A percentile compares a stretch with the other conserved stretches of the same genome.
Conservation (phyloP, 129 eudicot genomes). For the Tagetes patula region DNA sequence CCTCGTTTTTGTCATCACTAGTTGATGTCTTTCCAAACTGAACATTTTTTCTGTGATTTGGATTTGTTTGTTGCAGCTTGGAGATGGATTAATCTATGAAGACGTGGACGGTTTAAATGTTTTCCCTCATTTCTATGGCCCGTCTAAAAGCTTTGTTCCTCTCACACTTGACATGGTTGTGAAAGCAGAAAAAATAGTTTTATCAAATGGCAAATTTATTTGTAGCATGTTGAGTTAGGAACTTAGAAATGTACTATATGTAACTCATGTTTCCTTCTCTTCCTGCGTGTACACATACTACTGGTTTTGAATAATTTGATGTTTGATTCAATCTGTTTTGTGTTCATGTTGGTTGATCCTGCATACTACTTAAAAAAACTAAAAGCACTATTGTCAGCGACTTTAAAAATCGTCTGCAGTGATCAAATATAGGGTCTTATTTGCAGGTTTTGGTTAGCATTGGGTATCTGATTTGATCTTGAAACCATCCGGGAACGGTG, state of each 20-base stretch:
- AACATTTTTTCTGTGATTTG: conserved; percentile 1
- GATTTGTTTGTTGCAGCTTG: conserved; percentile 55
- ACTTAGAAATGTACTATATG: neutral
- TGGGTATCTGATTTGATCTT: no score
- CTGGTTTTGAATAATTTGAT: conserved; percentile 13
- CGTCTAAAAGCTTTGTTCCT: conserved; percentile 73
- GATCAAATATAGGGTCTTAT: neutral
- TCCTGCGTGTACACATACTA: conserved; percentile 7
- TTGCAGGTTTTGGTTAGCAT: no score
- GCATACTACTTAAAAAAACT: neutral
- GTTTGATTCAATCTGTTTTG: conserved; percentile 14
- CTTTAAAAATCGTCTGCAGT: no score
- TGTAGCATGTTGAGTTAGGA: conserved; percentile 57
- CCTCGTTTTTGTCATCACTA: neutral
- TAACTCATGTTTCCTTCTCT: conserved; percentile 3
- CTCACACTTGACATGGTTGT: conserved; percentile 65
- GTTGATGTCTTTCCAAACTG: neutral
- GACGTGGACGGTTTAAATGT: conserved; percentile 56
- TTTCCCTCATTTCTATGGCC: conserved; percentile 93
- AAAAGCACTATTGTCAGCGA: no score
- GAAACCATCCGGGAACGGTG: no score
- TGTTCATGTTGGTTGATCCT: neutral
- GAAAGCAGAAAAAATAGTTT: conserved; percentile 58
- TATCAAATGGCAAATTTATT: conserved; percentile 48
- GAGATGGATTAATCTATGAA: conserved; percentile 86